A percentile compares a stretch with the other conserved stretches of the same genome.
Evolutionary conservation across 306 rosid genomes (phyloP).

Genomic region (Begonia peltatifolia): DNA sequence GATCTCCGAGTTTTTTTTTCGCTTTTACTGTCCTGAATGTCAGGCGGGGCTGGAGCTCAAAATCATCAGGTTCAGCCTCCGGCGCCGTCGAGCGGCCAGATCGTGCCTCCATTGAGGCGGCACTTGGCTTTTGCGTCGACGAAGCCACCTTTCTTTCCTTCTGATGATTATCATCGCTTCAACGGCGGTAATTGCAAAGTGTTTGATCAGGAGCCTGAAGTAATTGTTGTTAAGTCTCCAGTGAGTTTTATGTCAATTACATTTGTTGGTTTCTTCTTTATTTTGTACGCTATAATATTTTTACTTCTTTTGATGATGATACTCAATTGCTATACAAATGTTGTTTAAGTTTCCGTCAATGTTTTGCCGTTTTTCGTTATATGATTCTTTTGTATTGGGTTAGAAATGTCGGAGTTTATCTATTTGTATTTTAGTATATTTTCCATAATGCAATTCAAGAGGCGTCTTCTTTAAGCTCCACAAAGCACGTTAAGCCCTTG

Average conservation of each 20-base stretch:
- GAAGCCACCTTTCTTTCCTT: conserved; percentile 63
- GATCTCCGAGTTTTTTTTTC: background rate
- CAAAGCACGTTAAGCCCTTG: too few relatives aligned
- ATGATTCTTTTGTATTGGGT: too few relatives aligned
- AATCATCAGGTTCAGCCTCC: conserved; percentile 29
- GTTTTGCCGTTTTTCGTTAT: too few relatives aligned
- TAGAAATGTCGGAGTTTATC: too few relatives aligned
- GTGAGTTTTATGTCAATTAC: conserved; percentile 20
- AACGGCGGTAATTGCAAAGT: conserved; percentile 21
- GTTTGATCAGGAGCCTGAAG: conserved; percentile 51
- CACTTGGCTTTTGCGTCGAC: conserved; percentile 59
- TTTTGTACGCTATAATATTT: background rate
- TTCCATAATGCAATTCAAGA: too few relatives aligned
- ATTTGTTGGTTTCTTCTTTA: background rate
- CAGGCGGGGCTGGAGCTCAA: conserved; percentile 52
- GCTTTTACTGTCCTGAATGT: conserved; percentile 27
- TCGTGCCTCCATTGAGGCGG: conserved; percentile 59
- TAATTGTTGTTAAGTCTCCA: conserved; percentile 68
- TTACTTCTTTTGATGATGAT: too few relatives aligned
- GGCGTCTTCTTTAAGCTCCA: too few relatives aligned
- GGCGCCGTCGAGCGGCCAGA: conserved; percentile 17
- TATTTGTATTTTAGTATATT: too few relatives aligned
- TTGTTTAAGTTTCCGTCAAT: too few relatives aligned
- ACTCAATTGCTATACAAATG: too few relatives aligned
- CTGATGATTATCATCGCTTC: conserved; percentile 63